phyloP scores from a whole-genome alignment of 2,329 filamentous ascomycete genomes.

The Neofusicoccum ribis region DNA sequence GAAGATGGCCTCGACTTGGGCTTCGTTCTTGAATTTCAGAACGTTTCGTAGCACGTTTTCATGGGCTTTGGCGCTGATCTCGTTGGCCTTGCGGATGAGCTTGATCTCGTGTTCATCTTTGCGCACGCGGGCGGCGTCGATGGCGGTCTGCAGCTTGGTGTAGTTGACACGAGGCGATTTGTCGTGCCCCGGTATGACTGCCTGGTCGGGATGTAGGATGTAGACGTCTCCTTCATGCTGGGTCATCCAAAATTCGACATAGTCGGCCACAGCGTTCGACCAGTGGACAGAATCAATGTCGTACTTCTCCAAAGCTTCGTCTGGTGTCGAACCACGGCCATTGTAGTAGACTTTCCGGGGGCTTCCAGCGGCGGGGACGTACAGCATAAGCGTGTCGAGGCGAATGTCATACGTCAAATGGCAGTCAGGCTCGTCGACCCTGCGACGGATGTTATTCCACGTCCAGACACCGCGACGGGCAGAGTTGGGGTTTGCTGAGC shows the following conservation, averaged over 20 bases:
- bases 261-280: constrained; percentile 33
- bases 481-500: too few relatives aligned
- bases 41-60: constrained; percentile 67
- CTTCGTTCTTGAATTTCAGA: constrained; percentile 68
- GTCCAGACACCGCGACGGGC: too few relatives aligned
- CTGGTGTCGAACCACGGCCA: constrained; percentile 59
- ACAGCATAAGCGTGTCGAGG: constrained; percentile 66
- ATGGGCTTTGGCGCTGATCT: constrained; percentile 77
- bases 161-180: constrained; percentile 44
- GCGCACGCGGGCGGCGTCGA: constrained; percentile 76
- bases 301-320: constrained; percentile 61
- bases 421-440: constrained; percentile 53
- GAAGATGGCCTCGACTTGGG: constrained; percentile 80
- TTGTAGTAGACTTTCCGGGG: constrained; percentile 63
- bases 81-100: constrained; percentile 77
- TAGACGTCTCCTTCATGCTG: constrained; percentile 30
- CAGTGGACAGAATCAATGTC: constrained; percentile 73
- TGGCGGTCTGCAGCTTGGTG: constrained; percentile 63
- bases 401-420: constrained; percentile 59
- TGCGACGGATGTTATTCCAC: constrained; percentile 22
- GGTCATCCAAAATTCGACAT: constrained; percentile 34
- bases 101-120: constrained; percentile 84
- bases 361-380: constrained; percentile 67
- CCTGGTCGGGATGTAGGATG: constrained; percentile 34
- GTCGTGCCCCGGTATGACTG: background rate